These are phyloP conservation scores for Endoconidiophora polonica DNA, from an alignment of 2,329 filamentous ascomycete species.

Conservation along the genomic window DNA sequence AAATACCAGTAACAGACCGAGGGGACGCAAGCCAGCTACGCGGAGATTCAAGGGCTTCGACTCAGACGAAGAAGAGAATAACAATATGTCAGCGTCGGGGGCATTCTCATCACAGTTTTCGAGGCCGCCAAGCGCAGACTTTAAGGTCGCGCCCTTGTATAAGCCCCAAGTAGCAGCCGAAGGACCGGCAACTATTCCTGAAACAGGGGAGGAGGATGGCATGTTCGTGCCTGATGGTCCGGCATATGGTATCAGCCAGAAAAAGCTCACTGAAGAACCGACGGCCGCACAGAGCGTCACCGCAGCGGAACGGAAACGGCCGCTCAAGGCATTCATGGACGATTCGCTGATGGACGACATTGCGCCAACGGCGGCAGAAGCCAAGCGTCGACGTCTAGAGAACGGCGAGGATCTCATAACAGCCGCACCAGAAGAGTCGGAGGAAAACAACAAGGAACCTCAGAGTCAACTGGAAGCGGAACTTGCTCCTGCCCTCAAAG, in stretches of 20 bases:
- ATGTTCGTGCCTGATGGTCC: conserved; percentile 40
- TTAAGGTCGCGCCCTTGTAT: no score
- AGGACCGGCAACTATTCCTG: conserved; percentile 1
- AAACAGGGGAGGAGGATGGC: conserved; percentile 19
- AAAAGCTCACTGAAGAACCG: conserved; percentile 15
- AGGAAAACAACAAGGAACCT: conserved; percentile 21
- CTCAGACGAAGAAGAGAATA: conserved; percentile 24
- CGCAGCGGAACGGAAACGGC: conserved; percentile 27
- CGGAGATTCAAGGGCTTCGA: conserved; percentile 62
- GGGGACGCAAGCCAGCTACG: conserved; percentile 26
- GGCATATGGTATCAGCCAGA: conserved; percentile 13
- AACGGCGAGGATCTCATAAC: conserved; percentile 31
- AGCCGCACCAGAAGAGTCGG: conserved; percentile 17
- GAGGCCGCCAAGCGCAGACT: no score
- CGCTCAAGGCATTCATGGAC: conserved; percentile 29
- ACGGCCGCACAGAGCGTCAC: conserved; percentile 7
- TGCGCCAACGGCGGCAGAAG: conserved; percentile 57
- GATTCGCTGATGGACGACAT: conserved; percentile 45
- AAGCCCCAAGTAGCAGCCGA: conserved; percentile 5
- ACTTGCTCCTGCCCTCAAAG: conserved; percentile 19
- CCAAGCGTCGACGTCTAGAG: conserved; percentile 62
- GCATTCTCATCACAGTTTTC: no score
- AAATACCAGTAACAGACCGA: conserved; percentile 16
- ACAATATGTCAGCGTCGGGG: conserved; percentile 3
- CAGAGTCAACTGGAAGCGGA: conserved; percentile 19